These are phyloP conservation scores for Didymella pinodella DNA, from an alignment of 2,329 filamentous ascomycete species.

Conservation along the genomic window DNA sequence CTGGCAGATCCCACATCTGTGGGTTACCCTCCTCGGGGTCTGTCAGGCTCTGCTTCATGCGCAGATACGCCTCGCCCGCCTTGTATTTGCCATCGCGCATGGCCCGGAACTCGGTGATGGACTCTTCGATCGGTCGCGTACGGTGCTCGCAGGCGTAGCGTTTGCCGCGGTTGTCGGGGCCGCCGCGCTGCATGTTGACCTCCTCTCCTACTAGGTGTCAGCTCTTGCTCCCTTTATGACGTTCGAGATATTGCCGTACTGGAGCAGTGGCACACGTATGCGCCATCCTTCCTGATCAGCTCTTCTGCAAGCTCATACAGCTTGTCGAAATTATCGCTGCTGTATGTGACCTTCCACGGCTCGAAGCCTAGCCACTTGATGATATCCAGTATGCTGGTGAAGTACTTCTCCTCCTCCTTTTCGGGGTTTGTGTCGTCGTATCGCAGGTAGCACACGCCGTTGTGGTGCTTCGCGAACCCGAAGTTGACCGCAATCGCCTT, in stretches of 20 bases:
- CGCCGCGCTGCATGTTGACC: constrained; percentile 86
- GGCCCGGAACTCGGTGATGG: constrained; percentile 80
- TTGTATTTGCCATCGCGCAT: constrained; percentile 94
- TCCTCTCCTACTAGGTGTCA: constrained; percentile 65
- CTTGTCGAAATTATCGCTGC: constrained; percentile 87
- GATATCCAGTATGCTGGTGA: constrained; percentile 87
- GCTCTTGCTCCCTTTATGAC: not conserved
- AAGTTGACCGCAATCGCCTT: constrained; percentile 98
- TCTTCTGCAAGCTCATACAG: constrained; percentile 90
- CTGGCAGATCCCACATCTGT: constrained; percentile 95
- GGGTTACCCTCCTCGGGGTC: constrained; percentile 77
- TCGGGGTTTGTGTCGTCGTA: constrained; percentile 97
- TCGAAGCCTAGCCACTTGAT: constrained; percentile 86
- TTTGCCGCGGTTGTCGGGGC: constrained; percentile 71
- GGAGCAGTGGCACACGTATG: constrained; percentile 87
- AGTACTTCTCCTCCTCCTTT: constrained; percentile 89
- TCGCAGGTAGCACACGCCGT: constrained; percentile 77
- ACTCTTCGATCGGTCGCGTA: constrained; percentile 75
- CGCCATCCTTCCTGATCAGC: constrained; percentile 73
- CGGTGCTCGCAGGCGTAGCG: constrained; percentile 85
- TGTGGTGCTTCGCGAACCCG: constrained; percentile 86
- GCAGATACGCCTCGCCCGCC: constrained; percentile 80
- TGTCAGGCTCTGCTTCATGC: constrained; percentile 86
- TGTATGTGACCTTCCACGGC: constrained; percentile 81
- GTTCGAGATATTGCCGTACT: constrained; percentile 49